Evolutionary conservation across 1,139 yeast species (phyloP).

Genomic region (Geotrichum fermentans): DNA sequence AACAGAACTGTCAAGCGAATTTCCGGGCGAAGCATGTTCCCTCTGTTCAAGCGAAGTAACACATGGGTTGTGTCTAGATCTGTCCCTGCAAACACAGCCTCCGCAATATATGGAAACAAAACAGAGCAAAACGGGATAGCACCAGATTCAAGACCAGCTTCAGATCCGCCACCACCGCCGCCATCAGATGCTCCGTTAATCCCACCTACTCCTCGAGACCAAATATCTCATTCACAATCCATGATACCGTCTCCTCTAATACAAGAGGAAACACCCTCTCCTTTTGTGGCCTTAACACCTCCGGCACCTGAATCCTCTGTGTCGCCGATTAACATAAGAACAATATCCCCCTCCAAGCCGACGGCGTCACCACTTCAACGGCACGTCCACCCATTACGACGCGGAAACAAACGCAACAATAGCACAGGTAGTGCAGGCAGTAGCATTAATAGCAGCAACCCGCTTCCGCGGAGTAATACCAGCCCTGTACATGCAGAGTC

Average conservation of each 20-base stretch:
- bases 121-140: no score
- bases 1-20: no score
- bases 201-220: no score
- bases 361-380: conserved; percentile 1
- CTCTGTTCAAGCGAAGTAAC: conserved; percentile 4
- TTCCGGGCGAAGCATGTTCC: conserved; percentile 11
- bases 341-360: neutral
- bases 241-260: no score
- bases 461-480: neutral
- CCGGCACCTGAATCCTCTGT: no score
- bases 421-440: neutral
- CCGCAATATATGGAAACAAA: conserved; percentile 18
- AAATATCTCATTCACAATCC: no score
- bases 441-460: neutral
- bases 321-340: neutral
- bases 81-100: conserved; percentile 6
- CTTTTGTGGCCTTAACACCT: no score
- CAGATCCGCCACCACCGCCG: neutral
- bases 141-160: neutral
- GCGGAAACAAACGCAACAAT: conserved; percentile 6
- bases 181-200: no score
- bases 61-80: conserved; percentile 17
- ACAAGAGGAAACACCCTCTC: no score
- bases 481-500: neutral
- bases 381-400: conserved; percentile 17